Base-by-base conservation (phyloP, 75 land plant species). In the Adiantum capillusveneris region DNA sequence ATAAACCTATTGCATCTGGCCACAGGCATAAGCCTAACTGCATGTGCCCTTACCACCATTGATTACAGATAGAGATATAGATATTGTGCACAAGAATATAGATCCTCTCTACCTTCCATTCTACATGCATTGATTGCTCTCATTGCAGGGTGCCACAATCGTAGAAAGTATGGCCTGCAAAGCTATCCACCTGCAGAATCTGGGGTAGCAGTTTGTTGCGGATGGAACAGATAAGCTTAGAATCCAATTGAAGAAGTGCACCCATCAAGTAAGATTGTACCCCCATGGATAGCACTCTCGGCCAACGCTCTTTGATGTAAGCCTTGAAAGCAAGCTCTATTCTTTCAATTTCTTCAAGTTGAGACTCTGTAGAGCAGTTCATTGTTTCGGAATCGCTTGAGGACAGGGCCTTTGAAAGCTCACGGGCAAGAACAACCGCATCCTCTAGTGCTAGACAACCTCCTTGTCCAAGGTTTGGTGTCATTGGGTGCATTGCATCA, bases 381-480 rank as follows among this genome's bases (percentile, higher is more conserved):
- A 9, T 9, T 5, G 37, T 9, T 3, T 3, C 27, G 17, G 31
- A 44, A 25, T 31, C 11, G 29, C 2, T 22, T 53, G 55, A 5
- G 7, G 6, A 2, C 28, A 22, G 11, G 17, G 24, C 20, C 43
- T 60, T 48, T 13, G 0, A 19, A 17, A 65, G 59, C 13, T 28
- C 43, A 3, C 44, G 58, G 36, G 83, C 85, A 2, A 88, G 58
- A 44, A 75, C 53, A 39, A 56, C 72, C 12, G 74, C 78, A 53
- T 90, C 91, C 71, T 90, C 96, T 45, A 87, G 31, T 0, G 92
- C 77, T 9, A 60, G 55, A 65, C 92, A 81, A 0, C 79, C 91
- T 0, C 96, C 96, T 73, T 86, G 90, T 27, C 81, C 96, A 2
- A 90, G 31, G 59, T 90, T 88, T 1, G 96, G 95, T 9, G 95